Percentiles rank a stretch among this genome's conserved stretches.
Conservation (phyloP, 495 filamentous ascomycete genomes). For the Aspergillus panamensis region DNA sequence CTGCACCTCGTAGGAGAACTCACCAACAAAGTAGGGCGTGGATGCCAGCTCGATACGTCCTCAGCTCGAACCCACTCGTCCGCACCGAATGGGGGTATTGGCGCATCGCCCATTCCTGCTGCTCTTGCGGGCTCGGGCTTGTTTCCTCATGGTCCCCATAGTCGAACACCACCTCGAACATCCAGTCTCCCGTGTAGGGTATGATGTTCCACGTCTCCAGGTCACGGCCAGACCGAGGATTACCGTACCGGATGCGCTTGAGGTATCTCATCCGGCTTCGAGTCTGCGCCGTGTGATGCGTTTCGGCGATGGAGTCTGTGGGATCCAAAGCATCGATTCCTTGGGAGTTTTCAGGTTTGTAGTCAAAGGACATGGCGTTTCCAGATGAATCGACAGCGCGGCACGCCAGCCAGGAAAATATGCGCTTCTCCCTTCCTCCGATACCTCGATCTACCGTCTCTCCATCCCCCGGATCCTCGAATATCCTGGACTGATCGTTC, state of each 20-base stretch:
- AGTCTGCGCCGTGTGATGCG: not conserved
- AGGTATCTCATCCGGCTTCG: not conserved
- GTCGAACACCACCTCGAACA: conserved; percentile 9
- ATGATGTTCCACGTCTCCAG: not conserved
- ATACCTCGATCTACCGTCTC: no score
- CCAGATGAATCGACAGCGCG: not conserved
- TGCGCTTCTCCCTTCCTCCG: not conserved
- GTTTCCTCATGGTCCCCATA: conserved; percentile 1
- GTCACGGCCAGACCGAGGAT: not conserved
- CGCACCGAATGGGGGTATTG: not conserved
- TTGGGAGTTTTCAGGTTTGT: conserved; percentile 3
- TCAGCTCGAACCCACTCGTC: conserved; percentile 1
- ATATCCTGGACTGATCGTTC: not conserved
- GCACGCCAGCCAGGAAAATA: conserved; percentile 4
- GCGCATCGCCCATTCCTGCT: not conserved
- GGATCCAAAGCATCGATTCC: not conserved
- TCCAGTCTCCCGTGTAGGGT: not conserved
- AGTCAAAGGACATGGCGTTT: not conserved
- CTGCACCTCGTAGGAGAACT: not conserved
- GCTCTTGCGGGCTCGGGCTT: not conserved
- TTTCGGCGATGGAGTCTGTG: not conserved
- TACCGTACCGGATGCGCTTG: conserved; percentile 3
- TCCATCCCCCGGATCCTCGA: not conserved
- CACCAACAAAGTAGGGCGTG: not conserved
- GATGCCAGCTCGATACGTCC: conserved; percentile 1